phyloP scores from a whole-genome alignment of 352 stramenopile species.

The Plasmopara muralis region DNA sequence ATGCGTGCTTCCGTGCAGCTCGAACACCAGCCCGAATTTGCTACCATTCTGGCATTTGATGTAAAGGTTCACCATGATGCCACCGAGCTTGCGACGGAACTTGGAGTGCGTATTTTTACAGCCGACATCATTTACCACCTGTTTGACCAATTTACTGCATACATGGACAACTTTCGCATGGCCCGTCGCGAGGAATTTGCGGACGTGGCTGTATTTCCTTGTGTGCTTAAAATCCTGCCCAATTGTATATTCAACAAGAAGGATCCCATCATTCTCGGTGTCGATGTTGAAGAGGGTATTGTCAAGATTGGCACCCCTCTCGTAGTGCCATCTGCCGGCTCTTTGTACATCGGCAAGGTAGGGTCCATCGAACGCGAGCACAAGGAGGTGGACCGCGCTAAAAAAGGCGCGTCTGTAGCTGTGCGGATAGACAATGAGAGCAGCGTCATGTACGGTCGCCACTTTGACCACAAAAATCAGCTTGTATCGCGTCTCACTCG shows the following conservation, averaged over 20 bases:
- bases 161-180: conserved; percentile 94
- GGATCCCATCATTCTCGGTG: conserved; percentile 98
- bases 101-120: conserved; percentile 98
- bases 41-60: conserved; percentile 98
- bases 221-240: conserved; percentile 95
- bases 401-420: conserved; percentile 91
- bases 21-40: conserved; percentile 96
- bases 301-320: conserved; percentile 97
- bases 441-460: conserved; percentile 95
- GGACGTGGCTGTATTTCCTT: conserved; percentile 91
- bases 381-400: conserved; percentile 92
- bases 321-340: conserved; percentile 63
- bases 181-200: conserved; percentile 88
- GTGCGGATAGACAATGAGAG: conserved; percentile 96
- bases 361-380: conserved; percentile 96
- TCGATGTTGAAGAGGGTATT: conserved; percentile 96
- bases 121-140: conserved; percentile 99
- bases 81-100: conserved; percentile 82
- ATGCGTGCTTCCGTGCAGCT: conserved; percentile 98
- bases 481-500: conserved; percentile 85
- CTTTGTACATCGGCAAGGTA: conserved; percentile 92
- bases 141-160: conserved; percentile 98
- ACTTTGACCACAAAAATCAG: conserved; percentile 93
- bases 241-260: conserved; percentile 99
- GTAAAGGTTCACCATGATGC: conserved; percentile 96